These are phyloP conservation scores for Fragilaria radians DNA, from an alignment of 108 stramenopile genomes.

Conservation along the genomic window DNA sequence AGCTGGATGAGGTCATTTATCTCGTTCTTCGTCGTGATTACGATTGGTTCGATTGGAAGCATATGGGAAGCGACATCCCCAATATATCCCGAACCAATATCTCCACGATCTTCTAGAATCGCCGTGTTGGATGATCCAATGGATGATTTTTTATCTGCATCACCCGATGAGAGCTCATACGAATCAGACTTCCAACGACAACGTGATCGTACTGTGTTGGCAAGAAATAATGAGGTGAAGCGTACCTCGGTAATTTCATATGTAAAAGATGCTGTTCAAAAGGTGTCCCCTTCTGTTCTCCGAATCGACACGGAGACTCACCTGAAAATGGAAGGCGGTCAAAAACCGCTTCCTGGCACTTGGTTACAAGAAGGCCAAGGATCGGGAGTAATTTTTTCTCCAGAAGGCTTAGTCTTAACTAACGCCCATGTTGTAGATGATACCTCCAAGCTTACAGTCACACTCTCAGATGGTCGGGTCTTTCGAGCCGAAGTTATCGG, in stretches of 20 bases:
- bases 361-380: slow-evolving; percentile 77
- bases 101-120: too few species aligned
- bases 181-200: too few species aligned
- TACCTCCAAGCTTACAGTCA: slow-evolving; percentile 65
- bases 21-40: too few species aligned
- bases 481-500: slow-evolving; percentile 68
- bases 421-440: slow-evolving; percentile 90
- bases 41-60: too few species aligned
- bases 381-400: slow-evolving; percentile 75
- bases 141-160: too few species aligned
- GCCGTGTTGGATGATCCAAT: too few species aligned
- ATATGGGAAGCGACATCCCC: too few species aligned
- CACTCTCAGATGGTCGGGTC: slow-evolving; percentile 78
- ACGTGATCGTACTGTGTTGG: too few species aligned
- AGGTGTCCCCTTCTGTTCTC: slow-evolving; percentile 76
- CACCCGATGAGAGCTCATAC: too few species aligned
- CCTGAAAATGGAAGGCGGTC: slow-evolving; percentile 33
- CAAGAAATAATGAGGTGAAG: too few species aligned
- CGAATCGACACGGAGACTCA: slow-evolving; percentile 84
- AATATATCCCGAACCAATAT: too few species aligned
- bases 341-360: slow-evolving; percentile 17
- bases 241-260: slow-evolving; percentile 30
- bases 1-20: too few species aligned
- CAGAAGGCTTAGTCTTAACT: slow-evolving; percentile 77
- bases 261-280: slow-evolving; percentile 66